Conservation (phyloP, 768 basidiomycete species). For the Kwoniella heveanensis region DNA sequence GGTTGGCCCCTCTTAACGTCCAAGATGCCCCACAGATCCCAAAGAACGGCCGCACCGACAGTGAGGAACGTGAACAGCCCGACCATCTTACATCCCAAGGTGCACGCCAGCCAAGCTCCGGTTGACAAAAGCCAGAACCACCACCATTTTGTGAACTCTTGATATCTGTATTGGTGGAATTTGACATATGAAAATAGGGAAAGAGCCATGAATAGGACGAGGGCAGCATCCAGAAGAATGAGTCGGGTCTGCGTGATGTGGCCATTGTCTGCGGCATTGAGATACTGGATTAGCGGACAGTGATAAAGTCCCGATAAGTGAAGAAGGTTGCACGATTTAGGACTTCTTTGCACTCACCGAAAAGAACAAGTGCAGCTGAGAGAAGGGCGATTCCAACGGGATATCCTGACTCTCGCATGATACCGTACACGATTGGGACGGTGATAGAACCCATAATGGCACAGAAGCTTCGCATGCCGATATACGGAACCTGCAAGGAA, state of each 20-base stretch:
- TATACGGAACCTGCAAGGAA: constrained; percentile 68
- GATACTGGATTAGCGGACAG: too few species aligned
- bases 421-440: constrained; percentile 84
- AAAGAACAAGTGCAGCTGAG: constrained; percentile 79
- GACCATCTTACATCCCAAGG: constrained; percentile 97
- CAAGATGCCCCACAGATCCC: constrained; percentile 92
- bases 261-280: constrained; percentile 92
- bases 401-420: constrained; percentile 98
- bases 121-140: constrained; percentile 92
- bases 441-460: constrained; percentile 90
- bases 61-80: constrained; percentile 86
- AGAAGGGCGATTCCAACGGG: constrained; percentile 88
- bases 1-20: constrained; percentile 77
- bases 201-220: constrained; percentile 93
- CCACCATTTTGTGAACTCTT: constrained; percentile 87
- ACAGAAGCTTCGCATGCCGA: constrained; percentile 88
- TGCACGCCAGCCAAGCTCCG: constrained; percentile 90
- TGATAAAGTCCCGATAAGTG: too few species aligned
- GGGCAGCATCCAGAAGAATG: constrained; percentile 88
- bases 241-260: constrained; percentile 95
- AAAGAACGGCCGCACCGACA: constrained; percentile 84
- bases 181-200: constrained; percentile 91
- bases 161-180: constrained; percentile 91
- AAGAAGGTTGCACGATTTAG: too few species aligned
- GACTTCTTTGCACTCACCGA: constrained; percentile 63